phyloP scores from a whole-genome alignment of 768 basidiomycete species.

The Sporobolomyces roseus region DNA sequence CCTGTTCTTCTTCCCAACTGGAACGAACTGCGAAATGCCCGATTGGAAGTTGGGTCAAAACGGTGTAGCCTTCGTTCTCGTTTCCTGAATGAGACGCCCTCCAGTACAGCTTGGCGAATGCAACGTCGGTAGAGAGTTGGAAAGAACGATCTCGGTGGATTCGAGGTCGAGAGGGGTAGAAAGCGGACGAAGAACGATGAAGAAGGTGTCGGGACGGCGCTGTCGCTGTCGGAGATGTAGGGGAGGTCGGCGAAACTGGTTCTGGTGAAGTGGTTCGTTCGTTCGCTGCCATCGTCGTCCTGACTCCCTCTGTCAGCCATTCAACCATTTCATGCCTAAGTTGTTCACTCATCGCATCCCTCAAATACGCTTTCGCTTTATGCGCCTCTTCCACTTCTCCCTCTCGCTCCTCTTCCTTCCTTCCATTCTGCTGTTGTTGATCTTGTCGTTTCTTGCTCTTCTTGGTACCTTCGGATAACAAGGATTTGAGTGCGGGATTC shows the following conservation, averaged over 20 bases:
- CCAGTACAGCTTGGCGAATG: conserved; percentile 14
- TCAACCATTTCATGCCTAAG: neutral
- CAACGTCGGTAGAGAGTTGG: conserved; percentile 7
- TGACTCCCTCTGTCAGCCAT: conserved; percentile 7
- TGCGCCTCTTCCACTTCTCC: neutral
- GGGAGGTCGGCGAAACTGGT: too few relatives aligned
- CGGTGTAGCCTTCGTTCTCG: conserved; percentile 19
- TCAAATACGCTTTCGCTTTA: neutral
- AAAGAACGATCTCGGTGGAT: neutral
- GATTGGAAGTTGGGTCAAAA: conserved; percentile 24
- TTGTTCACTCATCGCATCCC: neutral
- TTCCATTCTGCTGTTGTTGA: neutral
- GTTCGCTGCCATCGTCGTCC: neutral
- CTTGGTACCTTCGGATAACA: conserved; percentile 13
- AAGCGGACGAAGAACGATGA: neutral
- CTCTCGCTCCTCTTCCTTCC: neutral
- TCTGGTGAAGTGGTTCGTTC: neutral
- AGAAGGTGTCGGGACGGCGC: neutral
- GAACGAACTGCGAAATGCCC: conserved; percentile 3
- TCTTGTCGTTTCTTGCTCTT: neutral
- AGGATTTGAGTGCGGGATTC: conserved; percentile 1
- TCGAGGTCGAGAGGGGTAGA: neutral
- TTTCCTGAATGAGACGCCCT: conserved; percentile 1
- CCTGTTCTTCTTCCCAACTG: neutral
- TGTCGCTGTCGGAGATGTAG: neutral